Percentiles rank a stretch among this genome's conserved stretches.
Evolutionary conservation across 768 basidiomycete species (phyloP).

Genomic region (Kwoniella pini): DNA sequence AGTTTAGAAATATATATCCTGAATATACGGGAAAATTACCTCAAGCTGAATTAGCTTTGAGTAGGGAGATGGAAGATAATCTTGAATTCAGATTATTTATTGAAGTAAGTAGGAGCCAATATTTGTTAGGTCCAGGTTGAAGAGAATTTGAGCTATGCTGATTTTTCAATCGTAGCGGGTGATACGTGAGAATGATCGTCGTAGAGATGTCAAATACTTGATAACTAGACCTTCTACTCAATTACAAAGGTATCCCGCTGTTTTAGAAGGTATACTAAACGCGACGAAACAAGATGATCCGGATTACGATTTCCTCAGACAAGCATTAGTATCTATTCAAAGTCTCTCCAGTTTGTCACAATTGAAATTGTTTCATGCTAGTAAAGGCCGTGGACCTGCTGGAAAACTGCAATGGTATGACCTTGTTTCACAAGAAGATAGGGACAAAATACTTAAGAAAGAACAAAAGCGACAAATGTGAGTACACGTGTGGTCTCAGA

Average conservation of each 20-base stretch:
- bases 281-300: conserved; percentile 79
- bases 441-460: conserved; percentile 66
- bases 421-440: conserved; percentile 69
- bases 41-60: conserved; percentile 78
- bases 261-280: conserved; percentile 79
- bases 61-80: conserved; percentile 81
- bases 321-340: conserved; percentile 81
- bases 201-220: conserved; percentile 75
- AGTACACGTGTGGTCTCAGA: too few relatives aligned
- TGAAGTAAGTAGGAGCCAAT: conserved; percentile 60
- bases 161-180: conserved; percentile 56
- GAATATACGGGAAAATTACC: conserved; percentile 71
- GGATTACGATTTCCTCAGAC: conserved; percentile 76
- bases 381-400: conserved; percentile 77
- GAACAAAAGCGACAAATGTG: conserved; percentile 84
- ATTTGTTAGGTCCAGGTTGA: too few relatives aligned
- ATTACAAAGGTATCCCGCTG: conserved; percentile 77
- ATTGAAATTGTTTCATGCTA: conserved; percentile 83
- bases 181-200: conserved; percentile 61
- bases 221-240: conserved; percentile 78
- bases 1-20: conserved; percentile 84
- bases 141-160: not conserved
- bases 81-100: conserved; percentile 78
- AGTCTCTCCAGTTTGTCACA: conserved; percentile 78
- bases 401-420: conserved; percentile 90